Evolutionary conservation across 2,329 filamentous ascomycete genomes (phyloP).

Genomic region (Elsinoe fawcettii): DNA sequence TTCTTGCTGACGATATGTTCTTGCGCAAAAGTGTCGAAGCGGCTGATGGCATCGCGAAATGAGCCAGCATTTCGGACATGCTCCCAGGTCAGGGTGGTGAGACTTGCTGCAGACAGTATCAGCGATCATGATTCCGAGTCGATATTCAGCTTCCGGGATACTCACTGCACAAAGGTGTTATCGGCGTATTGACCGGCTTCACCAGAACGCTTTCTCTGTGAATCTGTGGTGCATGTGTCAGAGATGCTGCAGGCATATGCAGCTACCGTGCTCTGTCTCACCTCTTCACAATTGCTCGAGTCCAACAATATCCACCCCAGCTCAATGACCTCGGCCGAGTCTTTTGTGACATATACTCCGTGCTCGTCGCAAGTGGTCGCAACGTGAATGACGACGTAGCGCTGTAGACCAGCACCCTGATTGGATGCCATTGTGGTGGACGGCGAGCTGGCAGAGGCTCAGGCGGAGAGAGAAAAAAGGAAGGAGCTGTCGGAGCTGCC

Average conservation of each 20-base stretch:
- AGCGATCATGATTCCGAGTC: constrained; percentile 22
- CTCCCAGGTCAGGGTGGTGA: constrained; percentile 98
- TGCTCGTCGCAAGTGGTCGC: constrained; percentile 99
- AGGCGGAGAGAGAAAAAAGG: background rate
- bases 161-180: constrained; percentile 98
- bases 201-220: constrained; percentile 94
- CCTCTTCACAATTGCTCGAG: constrained; percentile 86
- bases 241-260: constrained; percentile 12
- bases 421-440: constrained; percentile 13
- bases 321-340: constrained; percentile 98
- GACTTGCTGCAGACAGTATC: constrained; percentile 59
- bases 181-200: constrained; percentile 97
- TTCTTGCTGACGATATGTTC: constrained; percentile 88
- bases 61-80: constrained; percentile 95
- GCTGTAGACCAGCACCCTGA: constrained; percentile 52
- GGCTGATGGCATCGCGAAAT: constrained; percentile 92
- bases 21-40: constrained; percentile 86
- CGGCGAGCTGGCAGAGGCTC: constrained; percentile 15
- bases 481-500: constrained; percentile 1
- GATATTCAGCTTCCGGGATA: constrained; percentile 28
- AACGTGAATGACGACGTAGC: constrained; percentile 96
- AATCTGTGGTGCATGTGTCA: constrained; percentile 50
- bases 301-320: constrained; percentile 96
- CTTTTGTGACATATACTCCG: constrained; percentile 97
- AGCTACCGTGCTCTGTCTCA: constrained; percentile 31